phyloP scores from a whole-genome alignment of 116 monocot species.

The Thalassia testudinum region DNA sequence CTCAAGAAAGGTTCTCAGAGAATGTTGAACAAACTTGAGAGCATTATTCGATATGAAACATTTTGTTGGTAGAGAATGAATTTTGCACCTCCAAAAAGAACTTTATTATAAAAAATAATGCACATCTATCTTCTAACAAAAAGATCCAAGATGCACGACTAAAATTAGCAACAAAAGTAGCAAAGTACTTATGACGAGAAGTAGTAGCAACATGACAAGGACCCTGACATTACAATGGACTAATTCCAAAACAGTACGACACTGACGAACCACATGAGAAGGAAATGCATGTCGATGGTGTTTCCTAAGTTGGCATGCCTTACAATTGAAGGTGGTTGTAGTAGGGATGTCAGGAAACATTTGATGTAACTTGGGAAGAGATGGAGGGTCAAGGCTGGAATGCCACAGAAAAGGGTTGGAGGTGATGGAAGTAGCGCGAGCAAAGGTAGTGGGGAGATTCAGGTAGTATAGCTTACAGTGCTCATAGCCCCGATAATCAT shows the following conservation, averaged over 20 bases:
- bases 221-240: neutral
- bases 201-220: neutral
- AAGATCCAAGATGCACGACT: too few relatives aligned
- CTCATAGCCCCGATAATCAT: too few relatives aligned
- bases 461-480: too few relatives aligned
- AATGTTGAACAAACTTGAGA: neutral
- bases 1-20: neutral
- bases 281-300: neutral
- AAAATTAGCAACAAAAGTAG: neutral
- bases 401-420: too few relatives aligned
- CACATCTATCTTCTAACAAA: neutral
- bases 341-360: too few relatives aligned
- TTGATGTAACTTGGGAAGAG: too few relatives aligned
- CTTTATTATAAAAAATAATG: neutral
- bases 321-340: neutral
- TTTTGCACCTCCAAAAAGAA: neutral
- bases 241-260: neutral
- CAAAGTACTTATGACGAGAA: neutral
- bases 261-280: neutral
- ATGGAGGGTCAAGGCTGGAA: too few relatives aligned
- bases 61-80: neutral
- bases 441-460: too few relatives aligned
- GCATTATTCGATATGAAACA: neutral
- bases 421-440: too few relatives aligned
- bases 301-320: neutral